Evolutionary conservation across 1,284 basidiomycete genomes (phyloP).

Genomic region (Cryptococcus floricola): DNA sequence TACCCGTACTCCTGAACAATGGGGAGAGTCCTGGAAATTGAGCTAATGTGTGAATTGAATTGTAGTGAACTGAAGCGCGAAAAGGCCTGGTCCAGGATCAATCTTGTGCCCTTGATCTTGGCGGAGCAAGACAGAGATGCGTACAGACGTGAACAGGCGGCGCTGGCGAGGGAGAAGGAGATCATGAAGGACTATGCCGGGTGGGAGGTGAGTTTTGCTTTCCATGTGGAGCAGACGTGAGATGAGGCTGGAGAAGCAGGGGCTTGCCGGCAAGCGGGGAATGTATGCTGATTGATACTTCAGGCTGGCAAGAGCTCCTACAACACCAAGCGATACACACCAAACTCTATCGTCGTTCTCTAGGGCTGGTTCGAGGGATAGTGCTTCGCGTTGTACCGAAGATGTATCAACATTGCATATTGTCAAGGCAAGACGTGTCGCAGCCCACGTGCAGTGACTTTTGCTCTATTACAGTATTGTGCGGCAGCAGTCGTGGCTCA

Average conservation of each 20-base stretch:
- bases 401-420: constrained; percentile 8
- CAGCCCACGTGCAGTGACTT: too few relatives aligned
- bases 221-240: neutral
- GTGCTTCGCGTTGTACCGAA: neutral
- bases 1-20: neutral
- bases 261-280: too few relatives aligned
- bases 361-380: constrained; percentile 14
- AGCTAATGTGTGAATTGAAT: neutral
- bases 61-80: constrained; percentile 87
- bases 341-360: constrained; percentile 55
- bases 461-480: too few relatives aligned
- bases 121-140: constrained; percentile 91
- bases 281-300: neutral
- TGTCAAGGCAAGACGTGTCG: too few relatives aligned
- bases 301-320: constrained; percentile 80
- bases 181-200: constrained; percentile 94
- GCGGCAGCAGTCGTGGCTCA: too few relatives aligned
- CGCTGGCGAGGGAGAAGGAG: constrained; percentile 72
- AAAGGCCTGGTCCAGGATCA: constrained; percentile 91
- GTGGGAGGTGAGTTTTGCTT: constrained; percentile 76
- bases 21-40: neutral
- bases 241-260: neutral
- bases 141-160: constrained; percentile 78
- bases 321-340: constrained; percentile 73
- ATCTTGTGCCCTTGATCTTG: constrained; percentile 85